These are phyloP conservation scores for Boletus sp. DNA, from an alignment of 768 basidiomycete genomes.

Conservation along the genomic window DNA sequence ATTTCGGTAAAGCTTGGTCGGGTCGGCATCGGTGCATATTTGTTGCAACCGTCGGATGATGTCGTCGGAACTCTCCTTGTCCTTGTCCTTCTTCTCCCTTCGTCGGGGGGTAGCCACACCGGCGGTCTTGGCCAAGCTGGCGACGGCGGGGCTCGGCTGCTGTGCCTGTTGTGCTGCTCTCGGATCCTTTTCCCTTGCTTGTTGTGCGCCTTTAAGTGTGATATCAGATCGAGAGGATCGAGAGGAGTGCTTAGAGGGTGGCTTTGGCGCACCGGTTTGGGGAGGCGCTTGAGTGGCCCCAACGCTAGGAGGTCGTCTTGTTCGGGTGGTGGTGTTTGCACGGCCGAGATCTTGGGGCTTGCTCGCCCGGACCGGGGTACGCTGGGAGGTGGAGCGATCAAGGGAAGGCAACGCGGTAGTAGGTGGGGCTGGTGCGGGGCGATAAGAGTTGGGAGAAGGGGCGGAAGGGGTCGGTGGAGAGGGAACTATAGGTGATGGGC, in stretches of 20 bases:
- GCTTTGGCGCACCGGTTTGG: constrained; percentile 32
- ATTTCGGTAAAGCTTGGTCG: constrained; percentile 87
- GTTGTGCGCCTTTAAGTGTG: constrained; percentile 41
- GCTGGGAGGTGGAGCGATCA: constrained; percentile 86
- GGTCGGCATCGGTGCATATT: constrained; percentile 98
- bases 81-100: constrained; percentile 80
- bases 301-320: constrained; percentile 52
- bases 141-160: constrained; percentile 59
- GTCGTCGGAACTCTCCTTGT: constrained; percentile 79
- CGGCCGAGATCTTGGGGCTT: constrained; percentile 50
- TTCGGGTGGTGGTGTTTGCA: constrained; percentile 67
- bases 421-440: constrained; percentile 75
- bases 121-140: constrained; percentile 60
- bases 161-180: constrained; percentile 35
- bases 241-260: constrained; percentile 48
- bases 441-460: constrained; percentile 49
- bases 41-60: constrained; percentile 87
- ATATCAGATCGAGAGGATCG: constrained; percentile 59
- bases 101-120: constrained; percentile 81
- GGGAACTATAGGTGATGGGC: constrained; percentile 26
- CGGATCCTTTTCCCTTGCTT: constrained; percentile 38
- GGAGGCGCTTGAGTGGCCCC: constrained; percentile 27
- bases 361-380: constrained; percentile 55
- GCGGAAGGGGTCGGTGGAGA: constrained; percentile 30
- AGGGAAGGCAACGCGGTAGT: constrained; percentile 61